Conservation (phyloP, 768 basidiomycete species). For the Guyanaporus albipodus region DNA sequence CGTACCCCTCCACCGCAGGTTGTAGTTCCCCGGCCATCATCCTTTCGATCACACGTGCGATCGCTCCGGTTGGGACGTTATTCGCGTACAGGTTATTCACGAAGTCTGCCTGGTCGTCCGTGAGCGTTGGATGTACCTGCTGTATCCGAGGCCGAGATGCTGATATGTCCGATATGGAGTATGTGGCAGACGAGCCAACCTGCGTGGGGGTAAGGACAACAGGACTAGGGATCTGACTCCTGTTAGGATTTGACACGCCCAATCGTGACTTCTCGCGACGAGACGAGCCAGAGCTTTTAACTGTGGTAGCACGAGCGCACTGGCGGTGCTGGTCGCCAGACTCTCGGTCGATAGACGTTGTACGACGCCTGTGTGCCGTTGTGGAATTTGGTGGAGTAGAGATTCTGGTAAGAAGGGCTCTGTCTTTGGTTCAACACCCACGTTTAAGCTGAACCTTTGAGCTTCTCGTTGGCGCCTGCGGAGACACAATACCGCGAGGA, state of each 20-base stretch:
- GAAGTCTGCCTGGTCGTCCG: constrained; percentile 19
- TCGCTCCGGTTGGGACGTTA: constrained; percentile 13
- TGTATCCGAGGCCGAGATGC: constrained; percentile 1
- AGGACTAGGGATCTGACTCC: background rate
- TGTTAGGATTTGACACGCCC: background rate
- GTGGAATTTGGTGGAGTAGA: background rate
- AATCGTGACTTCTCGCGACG: constrained; percentile 1
- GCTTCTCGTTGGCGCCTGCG: background rate
- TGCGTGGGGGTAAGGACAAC: background rate
- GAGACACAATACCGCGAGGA: constrained; percentile 2
- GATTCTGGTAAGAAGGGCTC: constrained; percentile 3
- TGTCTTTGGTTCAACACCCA: background rate
- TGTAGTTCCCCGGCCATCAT: constrained; percentile 16
- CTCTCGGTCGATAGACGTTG: background rate
- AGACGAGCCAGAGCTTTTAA: background rate
- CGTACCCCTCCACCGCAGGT: constrained; percentile 6
- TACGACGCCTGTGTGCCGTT: background rate
- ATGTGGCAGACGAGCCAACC: background rate
- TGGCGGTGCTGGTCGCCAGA: background rate
- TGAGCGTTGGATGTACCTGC: constrained; percentile 10
- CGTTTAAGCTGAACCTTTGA: background rate
- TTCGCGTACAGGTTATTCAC: constrained; percentile 13
- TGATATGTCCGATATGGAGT: background rate
- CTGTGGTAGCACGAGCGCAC: background rate
- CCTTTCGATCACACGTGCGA: constrained; percentile 19